These are phyloP conservation scores for Spathaspora arborariae DNA, from an alignment of 805 yeast species.

Conservation along the genomic window DNA sequence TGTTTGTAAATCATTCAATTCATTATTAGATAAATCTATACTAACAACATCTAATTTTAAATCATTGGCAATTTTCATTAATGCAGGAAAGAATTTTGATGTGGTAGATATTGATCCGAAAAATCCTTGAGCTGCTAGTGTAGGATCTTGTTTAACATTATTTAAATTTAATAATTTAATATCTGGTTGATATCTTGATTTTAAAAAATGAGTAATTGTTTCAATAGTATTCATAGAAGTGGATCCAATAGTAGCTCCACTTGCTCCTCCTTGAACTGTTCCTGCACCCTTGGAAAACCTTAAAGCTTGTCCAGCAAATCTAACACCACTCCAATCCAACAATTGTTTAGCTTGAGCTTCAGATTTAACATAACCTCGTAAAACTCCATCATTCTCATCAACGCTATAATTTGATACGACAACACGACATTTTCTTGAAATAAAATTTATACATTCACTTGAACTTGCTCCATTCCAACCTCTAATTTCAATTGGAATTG, in stretches of 20 bases:
- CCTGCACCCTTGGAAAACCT: slow-evolving; percentile 40
- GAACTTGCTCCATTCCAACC: slow-evolving; percentile 82
- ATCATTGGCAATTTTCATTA: slow-evolving; percentile 73
- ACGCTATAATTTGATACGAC: slow-evolving; percentile 49
- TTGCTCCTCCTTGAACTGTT: slow-evolving; percentile 11
- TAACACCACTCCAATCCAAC: slow-evolving; percentile 65
- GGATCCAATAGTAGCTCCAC: no score
- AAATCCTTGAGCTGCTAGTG: slow-evolving; percentile 57
- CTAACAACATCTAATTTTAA: slow-evolving; percentile 58
- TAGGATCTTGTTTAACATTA: slow-evolving; percentile 60
- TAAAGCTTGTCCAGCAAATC: slow-evolving; percentile 73
- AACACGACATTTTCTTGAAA: slow-evolving; percentile 63
- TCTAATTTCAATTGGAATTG: slow-evolving; percentile 54
- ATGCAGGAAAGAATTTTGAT: slow-evolving; percentile 84
- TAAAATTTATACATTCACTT: slow-evolving; percentile 64
- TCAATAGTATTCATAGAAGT: slow-evolving; percentile 55
- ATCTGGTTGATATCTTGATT: slow-evolving; percentile 62
- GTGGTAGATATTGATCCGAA: slow-evolving; percentile 58
- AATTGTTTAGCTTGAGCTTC: slow-evolving; percentile 57
- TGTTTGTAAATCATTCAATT: slow-evolving; percentile 54
- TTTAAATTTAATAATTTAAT: slow-evolving; percentile 67
- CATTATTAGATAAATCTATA: slow-evolving; percentile 61
- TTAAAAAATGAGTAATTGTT: slow-evolving; percentile 57
- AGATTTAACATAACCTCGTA: slow-evolving; percentile 56
- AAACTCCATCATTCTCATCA: slow-evolving; percentile 45